Conservation (phyloP, 768 basidiomycete genomes). For the Boletellus emodensis region DNA sequence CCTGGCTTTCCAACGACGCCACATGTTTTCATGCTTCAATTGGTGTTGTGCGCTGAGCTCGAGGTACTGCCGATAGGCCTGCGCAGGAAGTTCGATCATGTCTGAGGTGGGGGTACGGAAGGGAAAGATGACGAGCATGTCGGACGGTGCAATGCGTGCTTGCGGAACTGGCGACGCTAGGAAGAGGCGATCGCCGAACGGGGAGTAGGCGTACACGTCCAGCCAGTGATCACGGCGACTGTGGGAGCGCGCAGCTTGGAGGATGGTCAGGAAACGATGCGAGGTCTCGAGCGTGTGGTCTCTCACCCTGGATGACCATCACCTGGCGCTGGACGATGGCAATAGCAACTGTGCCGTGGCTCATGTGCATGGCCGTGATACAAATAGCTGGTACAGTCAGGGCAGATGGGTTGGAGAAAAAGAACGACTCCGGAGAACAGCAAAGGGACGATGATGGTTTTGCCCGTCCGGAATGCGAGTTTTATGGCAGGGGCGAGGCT, state of each 20-base stretch:
- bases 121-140: constrained; percentile 55
- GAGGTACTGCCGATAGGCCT: constrained; percentile 56
- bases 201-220: constrained; percentile 62
- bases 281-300: neutral
- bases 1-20: constrained; percentile 45
- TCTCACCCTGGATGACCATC: constrained; percentile 61
- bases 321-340: constrained; percentile 67
- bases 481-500: too few species aligned
- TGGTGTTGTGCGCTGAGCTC: constrained; percentile 50
- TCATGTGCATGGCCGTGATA: constrained; percentile 25
- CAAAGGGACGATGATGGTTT: too few species aligned
- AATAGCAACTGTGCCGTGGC: constrained; percentile 59
- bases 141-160: constrained; percentile 57
- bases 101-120: constrained; percentile 37
- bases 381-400: constrained; percentile 13
- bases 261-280: constrained; percentile 4
- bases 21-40: constrained; percentile 55
- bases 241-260: constrained; percentile 54
- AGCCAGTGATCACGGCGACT: constrained; percentile 52
- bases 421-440: neutral
- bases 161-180: constrained; percentile 55
- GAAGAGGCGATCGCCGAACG: constrained; percentile 65
- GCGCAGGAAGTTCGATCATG: constrained; percentile 62
- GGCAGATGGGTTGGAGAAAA: neutral
- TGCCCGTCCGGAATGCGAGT: too few species aligned